These are phyloP conservation scores for Hawksworthiomyces lignivorus DNA, from an alignment of 2,329 filamentous ascomycete species.

Conservation along the genomic window DNA sequence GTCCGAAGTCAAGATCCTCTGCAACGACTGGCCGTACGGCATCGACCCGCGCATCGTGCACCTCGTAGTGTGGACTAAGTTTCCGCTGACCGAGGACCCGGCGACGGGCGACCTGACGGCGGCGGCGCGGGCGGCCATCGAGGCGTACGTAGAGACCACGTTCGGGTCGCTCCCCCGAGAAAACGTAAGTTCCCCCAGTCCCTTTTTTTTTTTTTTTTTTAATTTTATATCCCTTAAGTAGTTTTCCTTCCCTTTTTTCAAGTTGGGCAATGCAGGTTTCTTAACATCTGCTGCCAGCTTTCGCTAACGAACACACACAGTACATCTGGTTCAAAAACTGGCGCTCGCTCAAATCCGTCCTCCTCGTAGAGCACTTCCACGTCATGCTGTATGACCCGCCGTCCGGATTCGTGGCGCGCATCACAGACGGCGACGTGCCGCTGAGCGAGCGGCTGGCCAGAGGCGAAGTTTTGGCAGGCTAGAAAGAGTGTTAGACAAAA, in stretches of 20 bases:
- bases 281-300: no score
- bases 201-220: background rate
- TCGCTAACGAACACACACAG: slow-evolving; percentile 19
- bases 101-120: slow-evolving; percentile 60
- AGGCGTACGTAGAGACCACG: slow-evolving; percentile 58
- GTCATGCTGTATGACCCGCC: slow-evolving; percentile 81
- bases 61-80: slow-evolving; percentile 90
- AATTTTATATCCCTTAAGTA: no score
- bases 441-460: slow-evolving; percentile 38
- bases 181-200: slow-evolving; percentile 36
- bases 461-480: background rate
- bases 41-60: slow-evolving; percentile 72
- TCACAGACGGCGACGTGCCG: slow-evolving; percentile 70
- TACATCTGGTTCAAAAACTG: slow-evolving; percentile 84
- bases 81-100: slow-evolving; percentile 62
- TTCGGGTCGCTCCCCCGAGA: slow-evolving; percentile 53
- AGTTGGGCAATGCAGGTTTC: no score
- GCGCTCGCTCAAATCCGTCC: slow-evolving; percentile 74
- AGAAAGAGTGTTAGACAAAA: background rate
- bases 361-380: slow-evolving; percentile 88
- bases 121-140: slow-evolving; percentile 55
- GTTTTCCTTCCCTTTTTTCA: background rate
- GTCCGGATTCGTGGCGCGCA: slow-evolving; percentile 54
- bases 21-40: slow-evolving; percentile 94
- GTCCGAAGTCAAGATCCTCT: slow-evolving; percentile 63